These are phyloP conservation scores for Auxenochlorella pyrenoidosa DNA, from an alignment of 139 green algal species.

Conservation along the genomic window DNA sequence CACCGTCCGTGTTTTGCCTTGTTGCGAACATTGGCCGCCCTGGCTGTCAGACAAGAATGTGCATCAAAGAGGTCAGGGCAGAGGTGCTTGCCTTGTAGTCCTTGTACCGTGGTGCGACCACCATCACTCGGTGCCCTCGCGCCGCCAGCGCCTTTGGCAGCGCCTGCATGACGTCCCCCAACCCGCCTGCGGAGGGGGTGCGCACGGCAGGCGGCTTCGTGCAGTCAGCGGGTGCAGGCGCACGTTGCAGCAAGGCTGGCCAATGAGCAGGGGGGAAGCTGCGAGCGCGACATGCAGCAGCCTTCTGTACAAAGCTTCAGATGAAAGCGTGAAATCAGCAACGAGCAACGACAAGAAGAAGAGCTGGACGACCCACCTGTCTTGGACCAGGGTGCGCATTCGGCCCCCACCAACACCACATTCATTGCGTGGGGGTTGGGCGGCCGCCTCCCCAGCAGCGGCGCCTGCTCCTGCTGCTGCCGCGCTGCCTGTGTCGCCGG, in stretches of 20 bases:
- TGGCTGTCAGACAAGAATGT: too few relatives aligned
- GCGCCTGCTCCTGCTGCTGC: background rate
- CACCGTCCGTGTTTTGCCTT: too few relatives aligned
- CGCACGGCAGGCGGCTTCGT: too few relatives aligned
- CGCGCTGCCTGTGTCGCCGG: background rate
- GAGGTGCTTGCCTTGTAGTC: constrained; percentile 54
- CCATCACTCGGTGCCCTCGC: constrained; percentile 91
- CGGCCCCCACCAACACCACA: constrained; percentile 90
- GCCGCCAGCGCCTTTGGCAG: constrained; percentile 89
- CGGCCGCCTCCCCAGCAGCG: background rate
- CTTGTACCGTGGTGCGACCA: constrained; percentile 82
- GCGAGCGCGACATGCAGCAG: too few relatives aligned
- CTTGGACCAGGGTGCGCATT: constrained; percentile 97
- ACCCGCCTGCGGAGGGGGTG: constrained; percentile 66
- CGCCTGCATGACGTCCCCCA: constrained; percentile 95
- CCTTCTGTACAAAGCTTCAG: too few relatives aligned
- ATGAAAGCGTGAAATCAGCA: too few relatives aligned
- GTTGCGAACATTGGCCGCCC: too few relatives aligned
- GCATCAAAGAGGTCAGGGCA: too few relatives aligned
- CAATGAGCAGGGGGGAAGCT: too few relatives aligned
- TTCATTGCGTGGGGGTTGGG: background rate
- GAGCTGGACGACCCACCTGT: constrained; percentile 67
- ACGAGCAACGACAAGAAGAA: too few relatives aligned
- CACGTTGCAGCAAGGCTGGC: too few relatives aligned
- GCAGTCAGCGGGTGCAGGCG: too few relatives aligned